Evolutionary conservation across 2,329 filamentous ascomycete genomes (phyloP), one percentile per base, ranked within the genome.

Genomic region (Sarocladiaceae sp.): DNA sequence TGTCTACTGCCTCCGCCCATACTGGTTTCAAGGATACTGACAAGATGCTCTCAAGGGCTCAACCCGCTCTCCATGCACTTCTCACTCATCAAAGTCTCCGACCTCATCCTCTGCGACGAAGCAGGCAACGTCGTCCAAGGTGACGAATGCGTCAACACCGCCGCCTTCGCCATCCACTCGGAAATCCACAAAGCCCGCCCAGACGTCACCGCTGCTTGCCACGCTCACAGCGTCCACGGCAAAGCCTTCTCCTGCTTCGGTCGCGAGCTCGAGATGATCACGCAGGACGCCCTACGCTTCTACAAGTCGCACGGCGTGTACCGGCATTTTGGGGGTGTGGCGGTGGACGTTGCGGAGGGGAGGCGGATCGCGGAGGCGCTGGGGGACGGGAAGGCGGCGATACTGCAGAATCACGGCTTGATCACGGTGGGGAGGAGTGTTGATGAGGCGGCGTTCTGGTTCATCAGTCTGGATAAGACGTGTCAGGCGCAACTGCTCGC

Each of bases 391-490:
- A 83, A 72, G 58, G 80, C 72, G 13, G 66, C 80, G 51, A 82
- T 86, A 40, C 59, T 87, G 31, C 69, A 80, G 51, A 88, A 87
- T 56, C 83, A 88, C 55, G 84, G 83, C 0, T 62, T 88, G 4
- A 58, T 88, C 33, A 85, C 82, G 0, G 78, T 82, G 0, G 83
- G 84, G 1, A 56, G 59, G 1, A 88, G 83, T 0, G 80, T 88
- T 3, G 83, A 84, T 49, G 83, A 87, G 60, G 83, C 83, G 0
- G 81, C 80, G 0, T 85, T 78, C 50, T 63, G 86, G 44, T 87
- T 85, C 56, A 78, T 77, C 3, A 62, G 80, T 3, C 69, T 87
- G 53, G 84, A 88, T 59, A 70, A 80, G 32, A 77, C 75, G 9
- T 88, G 84, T 51, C 72, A 80, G 44, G 69, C 82, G 9, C 85